Evolutionary conservation across 805 yeast genomes (phyloP), one percentile per base, ranked within the genome.

Genomic region (Hanseniaspora jakobsenii): DNA sequence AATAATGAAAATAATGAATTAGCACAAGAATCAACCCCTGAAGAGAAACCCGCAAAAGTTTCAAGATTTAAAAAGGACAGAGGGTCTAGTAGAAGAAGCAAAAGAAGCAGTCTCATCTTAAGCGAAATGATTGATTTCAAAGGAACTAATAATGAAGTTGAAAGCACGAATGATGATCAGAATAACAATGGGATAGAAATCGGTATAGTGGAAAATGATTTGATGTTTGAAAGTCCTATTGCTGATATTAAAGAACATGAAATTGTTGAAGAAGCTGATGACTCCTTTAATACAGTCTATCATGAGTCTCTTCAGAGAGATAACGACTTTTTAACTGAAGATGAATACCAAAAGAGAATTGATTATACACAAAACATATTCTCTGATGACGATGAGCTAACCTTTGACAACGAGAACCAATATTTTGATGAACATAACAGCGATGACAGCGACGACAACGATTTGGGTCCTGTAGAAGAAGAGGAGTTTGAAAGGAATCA

Each of bases 21-120:
- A 14, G 21, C 41, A 3, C 51, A 38, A 1, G 49, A 46, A 6
- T 36, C 32, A 10, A 34, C 27, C 6, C 36, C 42, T 7, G 48
- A 48, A 9, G 31, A 42, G 31, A 54, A 50, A 19, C 49, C 37
- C 17, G 17, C 28, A 3, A 55, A 57, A 39, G 53, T 60, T 2
- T 60, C 64, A 0, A 50, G 61, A 37, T 61, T 61, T 44, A 59
- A 52, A 45, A 47, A 49, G 30, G 62, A 55, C 30, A 55, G 60
- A 35, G 32, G 17, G 10, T 22, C 36, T 2, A 29, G 31, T 6
- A 30, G 42, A 26, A 34, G 21, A n/a, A 32, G 32, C 3, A 46
- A 46, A 23, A 29, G 45, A 31, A 46, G 40, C 19, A 36, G 45
- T 27, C 19, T 39, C 16, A 26, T 46, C 1, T 26, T 39, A 3